Conservation (phyloP, 768 basidiomycete genomes). For the Postia placenta region DNA sequence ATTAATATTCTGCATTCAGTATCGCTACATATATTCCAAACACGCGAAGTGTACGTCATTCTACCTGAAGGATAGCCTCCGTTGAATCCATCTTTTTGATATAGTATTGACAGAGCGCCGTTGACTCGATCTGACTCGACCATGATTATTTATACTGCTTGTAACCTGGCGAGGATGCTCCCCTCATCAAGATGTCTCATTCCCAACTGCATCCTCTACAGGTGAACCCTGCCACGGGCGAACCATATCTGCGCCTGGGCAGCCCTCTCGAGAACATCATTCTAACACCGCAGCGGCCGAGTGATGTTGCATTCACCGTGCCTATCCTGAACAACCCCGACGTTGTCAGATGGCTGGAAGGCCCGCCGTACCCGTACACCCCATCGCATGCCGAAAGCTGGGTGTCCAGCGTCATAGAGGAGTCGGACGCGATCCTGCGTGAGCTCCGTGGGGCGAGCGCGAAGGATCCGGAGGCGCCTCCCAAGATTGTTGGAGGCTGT, state of each 20-base stretch:
- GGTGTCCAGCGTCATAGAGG: conserved; percentile 26
- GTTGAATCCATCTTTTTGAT: too few relatives aligned
- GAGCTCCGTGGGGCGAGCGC: conserved; percentile 22
- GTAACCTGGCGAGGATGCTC: background rate
- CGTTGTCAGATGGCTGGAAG: conserved; percentile 39
- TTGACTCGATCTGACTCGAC: background rate
- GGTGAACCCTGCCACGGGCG: conserved; percentile 24
- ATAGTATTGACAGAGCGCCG: too few relatives aligned
- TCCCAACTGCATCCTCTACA: conserved; percentile 31
- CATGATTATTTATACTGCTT: background rate
- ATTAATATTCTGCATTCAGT: too few relatives aligned
- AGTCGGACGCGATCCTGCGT: conserved; percentile 26
- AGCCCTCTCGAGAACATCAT: conserved; percentile 47
- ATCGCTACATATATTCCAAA: too few relatives aligned
- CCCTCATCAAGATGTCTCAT: conserved; percentile 6
- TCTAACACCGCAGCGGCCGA: conserved; percentile 49
- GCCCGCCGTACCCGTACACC: conserved; percentile 50
- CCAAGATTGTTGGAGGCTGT: conserved; percentile 34
- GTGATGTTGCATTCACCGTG: conserved; percentile 33
- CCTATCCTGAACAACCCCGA: conserved; percentile 42
- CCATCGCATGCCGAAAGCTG: conserved; percentile 34
- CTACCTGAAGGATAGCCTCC: too few relatives aligned
- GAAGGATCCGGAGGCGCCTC: conserved; percentile 11
- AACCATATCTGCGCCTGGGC: conserved; percentile 51
- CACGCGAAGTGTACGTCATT: too few relatives aligned